A percentile compares a stretch with the other conserved stretches of the same genome.
Evolutionary conservation across 2,329 filamentous ascomycete genomes (phyloP).

Genomic region (Basipetospora sp.): DNA sequence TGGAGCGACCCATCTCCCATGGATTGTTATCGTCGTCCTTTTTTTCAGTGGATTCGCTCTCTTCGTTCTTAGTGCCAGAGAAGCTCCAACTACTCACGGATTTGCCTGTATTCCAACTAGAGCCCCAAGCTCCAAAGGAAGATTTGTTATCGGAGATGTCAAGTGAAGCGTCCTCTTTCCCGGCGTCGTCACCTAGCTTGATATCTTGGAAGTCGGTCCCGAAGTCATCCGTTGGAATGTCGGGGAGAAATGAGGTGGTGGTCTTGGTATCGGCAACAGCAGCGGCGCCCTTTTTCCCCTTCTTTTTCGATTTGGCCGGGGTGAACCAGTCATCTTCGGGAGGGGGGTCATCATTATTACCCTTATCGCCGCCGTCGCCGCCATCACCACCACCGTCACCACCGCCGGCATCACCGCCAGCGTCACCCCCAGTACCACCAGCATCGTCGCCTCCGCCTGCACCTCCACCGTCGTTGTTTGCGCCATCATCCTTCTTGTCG

Average conservation of each 20-base stretch:
- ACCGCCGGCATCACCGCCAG: slow-evolving; percentile 10
- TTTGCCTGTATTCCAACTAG: slow-evolving; percentile 40
- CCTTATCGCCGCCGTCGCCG: slow-evolving; percentile 12
- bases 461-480: slow-evolving; percentile 9
- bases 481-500: slow-evolving; percentile 10
- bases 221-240: slow-evolving; percentile 20
- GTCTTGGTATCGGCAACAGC: slow-evolving; percentile 19
- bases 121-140: slow-evolving; percentile 43
- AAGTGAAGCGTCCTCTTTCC: slow-evolving; percentile 42
- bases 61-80: slow-evolving; percentile 16
- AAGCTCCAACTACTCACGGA: slow-evolving; percentile 31
- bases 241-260: slow-evolving; percentile 9
- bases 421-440: slow-evolving; percentile 12
- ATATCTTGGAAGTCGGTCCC: slow-evolving; percentile 52
- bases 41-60: slow-evolving; percentile 20
- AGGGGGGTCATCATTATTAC: slow-evolving; percentile 5
- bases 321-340: slow-evolving; percentile 39
- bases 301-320: slow-evolving; percentile 32
- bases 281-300: slow-evolving; percentile 31
- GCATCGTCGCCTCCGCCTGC: slow-evolving; percentile 14
- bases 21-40: slow-evolving; percentile 32
- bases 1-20: slow-evolving; percentile 32
- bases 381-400: not conserved
- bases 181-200: slow-evolving; percentile 46
- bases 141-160: slow-evolving; percentile 29